phyloP scores from a whole-genome alignment of 2,329 filamentous ascomycete species.

The Phialocephala subalpina region DNA sequence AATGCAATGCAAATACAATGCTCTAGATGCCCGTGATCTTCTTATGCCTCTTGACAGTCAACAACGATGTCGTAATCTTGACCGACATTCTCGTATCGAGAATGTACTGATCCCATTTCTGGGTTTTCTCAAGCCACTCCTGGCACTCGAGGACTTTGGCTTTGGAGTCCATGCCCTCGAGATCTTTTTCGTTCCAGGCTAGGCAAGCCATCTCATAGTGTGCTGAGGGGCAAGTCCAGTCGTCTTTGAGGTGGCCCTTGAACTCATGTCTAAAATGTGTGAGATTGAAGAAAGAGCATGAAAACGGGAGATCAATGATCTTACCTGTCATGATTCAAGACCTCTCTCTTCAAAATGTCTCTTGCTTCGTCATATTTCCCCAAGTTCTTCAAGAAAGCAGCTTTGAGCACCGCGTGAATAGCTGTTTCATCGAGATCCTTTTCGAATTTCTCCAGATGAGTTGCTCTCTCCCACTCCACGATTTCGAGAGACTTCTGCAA shows the following conservation, averaged over 20 bases:
- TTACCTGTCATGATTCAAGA: constrained; percentile 71
- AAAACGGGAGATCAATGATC: constrained; percentile 41
- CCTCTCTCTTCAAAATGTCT: constrained; percentile 64
- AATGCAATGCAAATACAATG: neutral
- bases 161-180: constrained; percentile 43
- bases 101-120: constrained; percentile 75
- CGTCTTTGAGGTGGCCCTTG: constrained; percentile 69
- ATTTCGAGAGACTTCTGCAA: constrained; percentile 68
- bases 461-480: constrained; percentile 71
- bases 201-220: constrained; percentile 88
- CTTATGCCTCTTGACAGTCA: constrained; percentile 40
- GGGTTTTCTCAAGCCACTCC: constrained; percentile 70
- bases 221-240: constrained; percentile 76
- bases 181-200: constrained; percentile 72
- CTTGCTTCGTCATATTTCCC: constrained; percentile 71
- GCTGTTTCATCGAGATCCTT: constrained; percentile 67
- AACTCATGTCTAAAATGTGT: constrained; percentile 53
- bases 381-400: constrained; percentile 70
- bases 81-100: constrained; percentile 79
- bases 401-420: constrained; percentile 71
- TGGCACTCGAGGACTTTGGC: constrained; percentile 67
- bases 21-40: constrained; percentile 33
- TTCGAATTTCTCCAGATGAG: constrained; percentile 54
- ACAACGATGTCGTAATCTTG: constrained; percentile 51
- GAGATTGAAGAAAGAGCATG: constrained; percentile 23